Base-by-base conservation (phyloP, 139 green algal genomes). In the Trebouxia sp. region DNA sequence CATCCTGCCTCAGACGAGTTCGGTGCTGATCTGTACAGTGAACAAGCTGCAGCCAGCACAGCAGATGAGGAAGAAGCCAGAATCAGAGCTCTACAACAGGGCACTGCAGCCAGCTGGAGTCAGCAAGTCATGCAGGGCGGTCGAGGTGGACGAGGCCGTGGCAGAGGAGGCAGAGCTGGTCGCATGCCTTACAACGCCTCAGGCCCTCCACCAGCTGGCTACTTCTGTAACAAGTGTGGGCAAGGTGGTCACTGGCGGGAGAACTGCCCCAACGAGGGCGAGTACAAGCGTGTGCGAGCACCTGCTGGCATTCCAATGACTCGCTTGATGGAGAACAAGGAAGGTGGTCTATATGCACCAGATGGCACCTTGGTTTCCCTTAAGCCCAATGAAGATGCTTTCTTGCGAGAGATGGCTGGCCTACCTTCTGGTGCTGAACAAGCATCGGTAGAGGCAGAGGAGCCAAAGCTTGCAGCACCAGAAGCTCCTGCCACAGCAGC, bases 201-300 rank as follows among this genome's bases (percentile, higher is more conserved):
- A 28, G 69, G 41, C 26, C 41, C 65, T 5, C 78, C 79, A 26
- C 83, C 78, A 24, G 58, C 78, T 12, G 26, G 76, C 76, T 89
- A 90, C 39, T 78, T 85, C 37, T 92, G 90, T 82, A 58, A 78
- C 30, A 80, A 88, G 28, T 94, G 90, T 80, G 85, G 83, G 5
- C 56, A 85, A 48, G 51, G 41, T 3, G 90, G 87, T 4, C 91
- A 95, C 86, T 94, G 80, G 48, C 80, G 90, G 15, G 79, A 86
- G 42, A 86, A 96, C 79, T 97, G 93, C 84, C 92, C 93, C n/a
- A 94, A 91, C 1, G 85, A 91, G 10, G 88, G 94, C 67, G 88
- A 90, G 66, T 65, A 74, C 30, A 91, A 91, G 78, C 65, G 85
- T 24, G 85, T 94, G 30, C 84, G 88, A 14, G 80, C 78, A 28